Conservation (phyloP, 75 land plant species). For the Azolla pinnata region DNA sequence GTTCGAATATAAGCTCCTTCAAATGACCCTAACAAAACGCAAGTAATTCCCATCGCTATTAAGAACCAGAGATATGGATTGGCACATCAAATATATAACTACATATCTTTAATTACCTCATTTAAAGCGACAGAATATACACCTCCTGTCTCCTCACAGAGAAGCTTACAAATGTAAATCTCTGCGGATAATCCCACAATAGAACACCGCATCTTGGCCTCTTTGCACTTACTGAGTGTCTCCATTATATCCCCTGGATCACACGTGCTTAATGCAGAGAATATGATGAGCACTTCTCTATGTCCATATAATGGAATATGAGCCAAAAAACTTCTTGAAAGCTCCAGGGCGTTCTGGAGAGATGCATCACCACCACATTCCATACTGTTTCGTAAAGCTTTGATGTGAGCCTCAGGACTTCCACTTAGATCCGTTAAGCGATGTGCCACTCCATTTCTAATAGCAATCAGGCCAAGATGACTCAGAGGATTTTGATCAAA, state of each 20-base stretch:
- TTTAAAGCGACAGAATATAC: conserved; percentile 71
- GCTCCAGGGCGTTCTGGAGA: conserved; percentile 84
- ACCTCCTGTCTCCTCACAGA: conserved; percentile 95
- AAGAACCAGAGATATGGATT: too few species aligned
- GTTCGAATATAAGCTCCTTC: conserved; percentile 81
- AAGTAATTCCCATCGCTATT: too few species aligned
- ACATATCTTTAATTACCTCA: conserved; percentile 47
- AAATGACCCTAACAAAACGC: conserved; percentile 56
- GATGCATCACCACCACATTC: conserved; percentile 92
- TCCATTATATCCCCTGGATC: conserved; percentile 98
- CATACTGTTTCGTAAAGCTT: conserved; percentile 56
- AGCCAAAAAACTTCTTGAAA: conserved; percentile 52
- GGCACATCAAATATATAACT: conserved; percentile 3
- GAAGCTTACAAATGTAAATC: conserved; percentile 80
- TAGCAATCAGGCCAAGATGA: conserved; percentile 67
- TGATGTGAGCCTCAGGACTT: conserved; percentile 89
- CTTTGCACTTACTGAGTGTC: conserved; percentile 70
- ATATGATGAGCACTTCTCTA: conserved; percentile 72
- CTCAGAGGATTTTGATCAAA: conserved; percentile 99
- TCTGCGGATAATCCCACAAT: conserved; percentile 93
- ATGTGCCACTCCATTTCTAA: conserved; percentile 85
- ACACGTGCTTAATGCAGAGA: conserved; percentile 87
- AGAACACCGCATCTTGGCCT: conserved; percentile 86
- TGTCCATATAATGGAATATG: conserved; percentile 93
- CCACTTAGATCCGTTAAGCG: conserved; percentile 89